Evolutionary conservation across 208 protist species (phyloP), one percentile per base, ranked within the genome.

Genomic region (Zelonia costaricensis): DNA sequence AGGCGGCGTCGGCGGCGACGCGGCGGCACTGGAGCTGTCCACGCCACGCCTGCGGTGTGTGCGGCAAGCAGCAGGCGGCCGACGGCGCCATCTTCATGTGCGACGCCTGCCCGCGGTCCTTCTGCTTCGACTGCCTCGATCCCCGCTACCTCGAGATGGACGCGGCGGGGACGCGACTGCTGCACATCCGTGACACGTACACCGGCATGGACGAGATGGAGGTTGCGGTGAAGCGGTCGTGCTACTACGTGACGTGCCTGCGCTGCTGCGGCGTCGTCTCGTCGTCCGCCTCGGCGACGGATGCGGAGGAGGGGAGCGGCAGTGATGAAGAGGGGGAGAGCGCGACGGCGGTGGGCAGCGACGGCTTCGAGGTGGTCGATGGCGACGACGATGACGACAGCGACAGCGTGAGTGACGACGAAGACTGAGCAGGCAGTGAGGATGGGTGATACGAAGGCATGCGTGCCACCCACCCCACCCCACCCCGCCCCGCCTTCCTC

Each of bases 21-120:
- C 73, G 62, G 27, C 85, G 80, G 20, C 49, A 67, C 23, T 96
- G 86, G 86, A 78, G 70, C 20, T 96, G 90, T 53, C 80, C 84
- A 10, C 77, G 90, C 2, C 90, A 96, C 53, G 59, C 36, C 33
- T 96, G 90, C 58, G 18, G 16, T 39, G 27, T 55, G 30, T 96
- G 90, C 54, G 81, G 74, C 22, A 92, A 91, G 66, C 40, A 60
- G 48, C 72, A 87, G 44, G 39, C 38, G 0, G 73, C 73, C 8
- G 90, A 93, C 38, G 86, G 87, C 3, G 86, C 87, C 35, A 76
- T 93, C 43, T 96, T 96, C 53, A 82, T 93, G 85, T 96, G 90
- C 60, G 72, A 60, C 20, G 65, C 69, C 49, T 96, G 90, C 65
- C 82, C 87, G 7, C 62, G 78, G 4, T 73, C 90, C 7, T 91